A percentile compares a stretch with the other conserved stretches of the same genome.
Evolutionary conservation across 495 filamentous ascomycete species (phyloP).

Genomic region (Aspergillus campestris): DNA sequence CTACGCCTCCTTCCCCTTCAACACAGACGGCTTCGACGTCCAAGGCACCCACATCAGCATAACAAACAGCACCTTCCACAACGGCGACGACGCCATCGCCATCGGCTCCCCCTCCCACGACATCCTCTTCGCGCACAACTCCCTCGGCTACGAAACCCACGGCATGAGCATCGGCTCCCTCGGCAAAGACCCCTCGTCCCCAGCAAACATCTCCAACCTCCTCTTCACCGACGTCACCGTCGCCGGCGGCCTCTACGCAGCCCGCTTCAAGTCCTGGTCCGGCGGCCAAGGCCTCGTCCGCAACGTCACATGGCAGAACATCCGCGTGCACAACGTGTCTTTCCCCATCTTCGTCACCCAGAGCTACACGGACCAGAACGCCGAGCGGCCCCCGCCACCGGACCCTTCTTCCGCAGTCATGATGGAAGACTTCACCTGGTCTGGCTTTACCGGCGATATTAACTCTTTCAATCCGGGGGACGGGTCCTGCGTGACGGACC

Average conservation of each 20-base stretch:
- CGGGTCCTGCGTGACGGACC: constrained; percentile 30
- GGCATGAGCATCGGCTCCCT: constrained; percentile 37
- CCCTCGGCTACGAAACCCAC: constrained; percentile 34
- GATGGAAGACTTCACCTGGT: constrained; percentile 34
- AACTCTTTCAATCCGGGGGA: constrained; percentile 31
- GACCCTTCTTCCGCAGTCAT: constrained; percentile 24
- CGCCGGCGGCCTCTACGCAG: constrained; percentile 29
- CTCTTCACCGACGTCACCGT: constrained; percentile 32
- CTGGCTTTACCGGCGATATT: constrained; percentile 31
- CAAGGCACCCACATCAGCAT: constrained; percentile 28
- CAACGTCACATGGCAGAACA: constrained; percentile 36
- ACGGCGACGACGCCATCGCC: constrained; percentile 37
- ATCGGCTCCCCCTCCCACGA: constrained; percentile 28
- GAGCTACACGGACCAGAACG: constrained; percentile 29
- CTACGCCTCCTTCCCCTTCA: constrained; percentile 29
- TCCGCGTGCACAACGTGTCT: constrained; percentile 34
- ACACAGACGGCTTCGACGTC: constrained; percentile 37
- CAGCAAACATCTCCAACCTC: constrained; percentile 31
- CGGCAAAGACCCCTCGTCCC: constrained; percentile 20
- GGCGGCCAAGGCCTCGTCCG: constrained; percentile 32
- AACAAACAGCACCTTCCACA: constrained; percentile 31
- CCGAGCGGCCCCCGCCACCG: constrained; percentile 12
- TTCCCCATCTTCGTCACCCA: constrained; percentile 40
- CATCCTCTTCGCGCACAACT: constrained; percentile 25
- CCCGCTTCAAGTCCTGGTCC: constrained; percentile 36